phyloP scores from a whole-genome alignment of 805 yeast genomes.

The Schizosaccharomyces osmophilus region DNA sequence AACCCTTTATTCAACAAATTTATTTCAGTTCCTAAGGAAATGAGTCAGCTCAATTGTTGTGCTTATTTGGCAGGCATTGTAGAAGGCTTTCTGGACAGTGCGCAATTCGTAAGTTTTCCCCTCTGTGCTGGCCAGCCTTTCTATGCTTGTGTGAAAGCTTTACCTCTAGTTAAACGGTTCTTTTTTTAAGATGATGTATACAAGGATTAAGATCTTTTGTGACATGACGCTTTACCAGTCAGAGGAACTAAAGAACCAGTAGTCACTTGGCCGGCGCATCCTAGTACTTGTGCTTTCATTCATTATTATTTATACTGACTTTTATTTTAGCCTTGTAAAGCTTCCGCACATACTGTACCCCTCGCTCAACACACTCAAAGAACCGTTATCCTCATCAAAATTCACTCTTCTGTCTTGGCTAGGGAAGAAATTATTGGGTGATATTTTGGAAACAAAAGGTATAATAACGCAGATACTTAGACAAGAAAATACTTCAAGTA shows the following conservation, averaged over 20 bases:
- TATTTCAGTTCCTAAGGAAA: slow-evolving; percentile 57
- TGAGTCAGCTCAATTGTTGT: slow-evolving; percentile 51
- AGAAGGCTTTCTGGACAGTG: slow-evolving; percentile 56
- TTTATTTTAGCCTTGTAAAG: slow-evolving; percentile 26
- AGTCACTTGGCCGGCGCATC: too few species aligned
- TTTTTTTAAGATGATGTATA: too few species aligned
- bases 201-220: too few species aligned
- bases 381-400: slow-evolving; percentile 55
- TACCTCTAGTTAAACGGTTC: not conserved
- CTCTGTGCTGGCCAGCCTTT: too few species aligned
- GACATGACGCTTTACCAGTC: too few species aligned
- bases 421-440: slow-evolving; percentile 23
- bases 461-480: too few species aligned
- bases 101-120: slow-evolving; percentile 23
- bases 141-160: too few species aligned
- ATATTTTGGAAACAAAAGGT: not conserved
- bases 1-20: slow-evolving; percentile 46
- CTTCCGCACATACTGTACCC: slow-evolving; percentile 63
- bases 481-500: too few species aligned
- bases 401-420: slow-evolving; percentile 31
- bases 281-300: not conserved
- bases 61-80: slow-evolving; percentile 69
- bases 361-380: slow-evolving; percentile 31
- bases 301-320: not conserved
- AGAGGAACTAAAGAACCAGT: too few species aligned